Conservation (phyloP, 2,329 filamentous ascomycete genomes). For the Aspergillus flavus region DNA sequence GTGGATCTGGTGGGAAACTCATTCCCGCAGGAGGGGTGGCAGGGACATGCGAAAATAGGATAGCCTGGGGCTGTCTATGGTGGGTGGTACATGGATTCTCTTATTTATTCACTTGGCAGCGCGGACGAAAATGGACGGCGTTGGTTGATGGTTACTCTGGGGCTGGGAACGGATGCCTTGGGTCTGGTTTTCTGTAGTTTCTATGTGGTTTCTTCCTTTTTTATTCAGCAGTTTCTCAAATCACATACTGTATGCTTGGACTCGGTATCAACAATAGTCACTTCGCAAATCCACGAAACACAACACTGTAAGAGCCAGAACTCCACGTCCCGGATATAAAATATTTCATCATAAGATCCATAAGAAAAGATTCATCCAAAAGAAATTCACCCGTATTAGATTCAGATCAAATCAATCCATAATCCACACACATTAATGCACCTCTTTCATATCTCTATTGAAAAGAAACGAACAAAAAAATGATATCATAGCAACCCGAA, state of each 20-base stretch:
- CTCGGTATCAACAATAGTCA: not conserved
- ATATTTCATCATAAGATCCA: not conserved
- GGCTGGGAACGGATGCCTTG: slow-evolving; percentile 4
- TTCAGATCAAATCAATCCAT: not conserved
- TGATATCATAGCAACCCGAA: not conserved
- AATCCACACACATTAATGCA: not conserved
- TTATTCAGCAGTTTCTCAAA: not conserved
- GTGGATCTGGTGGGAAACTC: not conserved
- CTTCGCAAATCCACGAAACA: not conserved
- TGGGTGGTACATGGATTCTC: not conserved
- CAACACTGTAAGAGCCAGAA: not conserved
- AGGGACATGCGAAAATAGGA: not conserved
- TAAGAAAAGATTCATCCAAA: not conserved
- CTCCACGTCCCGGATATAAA: not conserved
- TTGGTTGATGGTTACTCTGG: slow-evolving; percentile 2
- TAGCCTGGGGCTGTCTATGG: not conserved
- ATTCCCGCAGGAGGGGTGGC: not conserved
- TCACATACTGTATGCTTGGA: not conserved
- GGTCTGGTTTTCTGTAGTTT: slow-evolving; percentile 2
- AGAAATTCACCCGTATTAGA: not conserved
- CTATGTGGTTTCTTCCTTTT: not conserved
- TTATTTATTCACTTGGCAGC: not conserved
- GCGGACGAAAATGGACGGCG: slow-evolving; percentile 6
- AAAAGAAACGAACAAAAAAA: not conserved
- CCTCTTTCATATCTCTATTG: not conserved